Percentiles rank a stretch among this genome's conserved stretches.
Evolutionary conservation across 2,329 filamentous ascomycete genomes (phyloP).

Genomic region (Aspergillus intermedius): DNA sequence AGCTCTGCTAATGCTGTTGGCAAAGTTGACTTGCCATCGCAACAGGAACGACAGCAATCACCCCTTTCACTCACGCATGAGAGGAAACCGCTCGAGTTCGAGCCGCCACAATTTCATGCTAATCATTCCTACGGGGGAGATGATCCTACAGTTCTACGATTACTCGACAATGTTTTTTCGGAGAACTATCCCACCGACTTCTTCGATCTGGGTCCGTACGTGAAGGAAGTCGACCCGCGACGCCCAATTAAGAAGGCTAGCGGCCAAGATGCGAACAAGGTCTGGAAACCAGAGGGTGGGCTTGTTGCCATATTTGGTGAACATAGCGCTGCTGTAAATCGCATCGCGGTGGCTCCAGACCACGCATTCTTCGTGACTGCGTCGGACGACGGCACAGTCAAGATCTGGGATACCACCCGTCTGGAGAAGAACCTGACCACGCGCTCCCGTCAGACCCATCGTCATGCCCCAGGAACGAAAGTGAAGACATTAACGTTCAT

Average conservation of each 20-base stretch:
- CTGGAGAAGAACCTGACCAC: conserved; percentile 88
- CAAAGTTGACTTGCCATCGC: conserved; percentile 51
- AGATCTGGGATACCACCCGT: conserved; percentile 85
- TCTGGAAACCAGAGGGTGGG: conserved; percentile 78
- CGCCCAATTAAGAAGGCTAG: conserved; percentile 50
- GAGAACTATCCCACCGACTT: conserved; percentile 56
- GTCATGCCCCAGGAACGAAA: conserved; percentile 62
- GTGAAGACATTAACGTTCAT: conserved; percentile 84
- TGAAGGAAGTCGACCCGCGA: conserved; percentile 58
- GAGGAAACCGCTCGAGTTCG: conserved; percentile 14
- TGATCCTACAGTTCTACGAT: conserved; percentile 54
- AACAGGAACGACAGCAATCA: conserved; percentile 33
- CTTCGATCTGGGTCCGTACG: conserved; percentile 68
- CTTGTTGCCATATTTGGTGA: conserved; percentile 85
- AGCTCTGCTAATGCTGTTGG: conserved; percentile 60
- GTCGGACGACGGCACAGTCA: conserved; percentile 83
- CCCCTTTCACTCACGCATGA: conserved; percentile 32
- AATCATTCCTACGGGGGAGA: conserved; percentile 83
- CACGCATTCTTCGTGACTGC: conserved; percentile 92
- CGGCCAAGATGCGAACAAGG: conserved; percentile 49
- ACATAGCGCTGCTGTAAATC: conserved; percentile 74
- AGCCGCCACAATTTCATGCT: conserved; percentile 47
- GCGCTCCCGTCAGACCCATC: conserved; percentile 78
- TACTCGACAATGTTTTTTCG: conserved; percentile 78
- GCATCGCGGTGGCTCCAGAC: conserved; percentile 76